Evolutionary conservation across 257 asterid genomes (phyloP).

Genomic region (Nicotiana undulata): DNA sequence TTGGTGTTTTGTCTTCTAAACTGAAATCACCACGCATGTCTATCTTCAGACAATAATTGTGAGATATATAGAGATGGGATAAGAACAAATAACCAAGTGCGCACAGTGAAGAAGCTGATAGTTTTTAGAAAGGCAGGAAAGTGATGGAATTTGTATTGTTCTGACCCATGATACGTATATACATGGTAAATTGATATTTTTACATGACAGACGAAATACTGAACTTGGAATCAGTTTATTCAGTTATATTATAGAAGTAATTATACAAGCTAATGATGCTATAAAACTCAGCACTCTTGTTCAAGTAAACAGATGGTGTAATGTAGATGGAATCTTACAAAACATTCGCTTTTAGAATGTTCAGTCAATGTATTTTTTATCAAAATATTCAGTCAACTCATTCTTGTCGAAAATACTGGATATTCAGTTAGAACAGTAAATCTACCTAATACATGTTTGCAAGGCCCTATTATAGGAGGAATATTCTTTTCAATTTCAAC

Average conservation of each 20-base stretch:
- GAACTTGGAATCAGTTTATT: not conserved
- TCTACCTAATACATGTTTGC: too few relatives aligned
- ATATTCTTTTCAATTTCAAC: not conserved
- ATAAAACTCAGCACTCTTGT: not conserved
- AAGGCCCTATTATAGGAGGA: not conserved
- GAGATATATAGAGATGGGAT: conserved; percentile 20
- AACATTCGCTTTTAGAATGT: too few relatives aligned
- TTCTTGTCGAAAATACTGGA: too few relatives aligned
- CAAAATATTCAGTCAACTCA: too few relatives aligned
- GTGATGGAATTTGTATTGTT: not conserved
- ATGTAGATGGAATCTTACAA: too few relatives aligned
- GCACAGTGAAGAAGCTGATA: not conserved
- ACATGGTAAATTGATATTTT: not conserved
- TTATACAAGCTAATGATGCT: not conserved
- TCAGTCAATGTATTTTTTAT: too few relatives aligned
- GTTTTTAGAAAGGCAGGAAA: not conserved
- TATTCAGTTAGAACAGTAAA: too few relatives aligned
- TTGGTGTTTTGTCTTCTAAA: conserved; percentile 26
- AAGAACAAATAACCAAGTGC: conserved; percentile 12
- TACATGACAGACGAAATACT: not conserved
- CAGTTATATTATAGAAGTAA: not conserved
- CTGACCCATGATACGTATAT: not conserved
- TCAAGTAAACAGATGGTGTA: not conserved
- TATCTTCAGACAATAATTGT: conserved; percentile 46
- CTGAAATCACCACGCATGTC: conserved; percentile 42